Evolutionary conservation across 2,329 filamentous ascomycete genomes (phyloP), one percentile per base, ranked within the genome.

Genomic region (Nemania sp.): DNA sequence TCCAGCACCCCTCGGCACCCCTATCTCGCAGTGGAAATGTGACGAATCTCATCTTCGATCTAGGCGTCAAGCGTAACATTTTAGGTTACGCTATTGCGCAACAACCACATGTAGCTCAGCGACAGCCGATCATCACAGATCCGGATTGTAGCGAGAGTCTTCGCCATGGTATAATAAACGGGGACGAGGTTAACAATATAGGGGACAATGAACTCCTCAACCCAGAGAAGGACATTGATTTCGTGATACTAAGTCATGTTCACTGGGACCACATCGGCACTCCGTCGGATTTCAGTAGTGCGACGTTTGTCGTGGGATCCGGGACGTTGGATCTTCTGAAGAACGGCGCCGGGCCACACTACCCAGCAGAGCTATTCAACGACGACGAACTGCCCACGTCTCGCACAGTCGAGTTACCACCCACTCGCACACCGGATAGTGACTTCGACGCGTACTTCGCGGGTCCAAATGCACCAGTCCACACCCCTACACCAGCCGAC

Each of bases 231-330:
- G 68, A 72, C 22, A 74, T 82, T 41, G 73, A 79, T 56, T 45
- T 73, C 0, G 75, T 80, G 5, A 75, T 88, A 7, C 74, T 87
- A 1, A 85, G 82, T 70, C 87, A 89, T 66, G 80, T 86, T 0
- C 86, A 89, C 71, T 88, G 85, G 80, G 87, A 89, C 71, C 87
- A 89, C 68, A 80, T 85, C 43, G 87, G 87, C n/a, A 86, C 85
- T 4, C 84, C 86, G 0, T 76, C 79, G 1, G 85, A 88, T 71
- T 89, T 87, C 69, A 67, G 79, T 0, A 75, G 78, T 13, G 80
- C 85, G 0, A 78, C 79, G 2, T 87, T 89, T 69, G 70, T 85
- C 3, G 83, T 88, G 10, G 87, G 87, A 0, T 77, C 80, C 3
- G 84, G 84, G 5, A 82, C 82, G 0, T 70, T 82, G 20, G 70